These are phyloP conservation scores for Boletus sensibilis DNA, from an alignment of 768 basidiomycete genomes.

Conservation along the genomic window DNA sequence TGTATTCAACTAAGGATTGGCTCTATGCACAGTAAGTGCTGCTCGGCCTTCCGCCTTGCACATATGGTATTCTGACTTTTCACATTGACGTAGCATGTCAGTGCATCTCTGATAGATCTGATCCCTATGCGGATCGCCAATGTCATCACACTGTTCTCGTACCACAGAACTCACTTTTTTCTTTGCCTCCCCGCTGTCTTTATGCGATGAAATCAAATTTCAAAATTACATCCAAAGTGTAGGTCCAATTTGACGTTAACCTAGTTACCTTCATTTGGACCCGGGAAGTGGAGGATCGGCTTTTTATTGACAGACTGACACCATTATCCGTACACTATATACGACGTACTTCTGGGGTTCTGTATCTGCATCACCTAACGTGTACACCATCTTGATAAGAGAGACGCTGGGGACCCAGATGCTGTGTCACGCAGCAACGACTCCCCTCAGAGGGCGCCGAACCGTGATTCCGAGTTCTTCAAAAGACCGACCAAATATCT, in stretches of 20 bases:
- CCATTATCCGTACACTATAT: neutral
- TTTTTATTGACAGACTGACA: neutral
- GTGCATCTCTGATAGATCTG: neutral
- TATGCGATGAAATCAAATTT: neutral
- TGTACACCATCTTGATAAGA: neutral
- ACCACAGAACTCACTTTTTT: neutral
- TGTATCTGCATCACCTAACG: neutral
- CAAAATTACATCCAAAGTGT: neutral
- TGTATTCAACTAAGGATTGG: neutral
- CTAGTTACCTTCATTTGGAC: neutral
- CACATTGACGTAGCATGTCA: neutral
- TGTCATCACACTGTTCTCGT: neutral
- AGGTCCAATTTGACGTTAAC: neutral
- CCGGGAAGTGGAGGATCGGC: no score
- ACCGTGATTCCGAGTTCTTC: conserved; percentile 8
- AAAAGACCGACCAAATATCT: conserved; percentile 5
- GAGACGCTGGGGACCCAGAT: no score
- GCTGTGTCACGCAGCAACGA: neutral
- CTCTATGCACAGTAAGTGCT: neutral
- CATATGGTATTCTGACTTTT: neutral
- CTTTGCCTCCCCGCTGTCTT: no score
- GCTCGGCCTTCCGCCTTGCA: no score
- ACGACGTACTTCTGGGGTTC: no score
- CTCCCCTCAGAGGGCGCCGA: neutral
- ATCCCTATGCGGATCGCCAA: neutral